A percentile compares a stretch with the other conserved stretches of the same genome.
phyloP scores from a whole-genome alignment of 345 rosid genomes.

The Zanthoxylum bungeanum region DNA sequence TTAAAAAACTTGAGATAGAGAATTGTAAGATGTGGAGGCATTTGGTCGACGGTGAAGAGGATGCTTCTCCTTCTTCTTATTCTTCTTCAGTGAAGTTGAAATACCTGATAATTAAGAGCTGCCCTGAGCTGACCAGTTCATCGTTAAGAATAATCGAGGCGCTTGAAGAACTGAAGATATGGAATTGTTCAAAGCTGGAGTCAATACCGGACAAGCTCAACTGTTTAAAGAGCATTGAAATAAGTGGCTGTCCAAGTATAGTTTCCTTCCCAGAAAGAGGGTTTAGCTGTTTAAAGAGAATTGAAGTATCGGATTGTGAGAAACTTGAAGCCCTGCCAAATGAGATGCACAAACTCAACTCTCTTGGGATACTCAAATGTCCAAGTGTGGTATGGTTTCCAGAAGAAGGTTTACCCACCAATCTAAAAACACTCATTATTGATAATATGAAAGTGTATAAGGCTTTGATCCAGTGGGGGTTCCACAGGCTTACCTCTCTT shows the following conservation, averaged over 20 bases:
- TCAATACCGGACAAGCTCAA: neutral
- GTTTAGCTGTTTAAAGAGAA: neutral
- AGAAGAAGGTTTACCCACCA: neutral
- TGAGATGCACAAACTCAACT: neutral
- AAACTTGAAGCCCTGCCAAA: neutral
- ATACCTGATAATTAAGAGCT: neutral
- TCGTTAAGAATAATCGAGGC: neutral
- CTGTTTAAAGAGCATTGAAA: neutral
- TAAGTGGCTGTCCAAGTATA: neutral
- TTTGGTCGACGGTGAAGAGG: neutral
- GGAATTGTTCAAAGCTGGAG: slow-evolving; percentile 1
- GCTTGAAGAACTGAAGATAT: neutral
- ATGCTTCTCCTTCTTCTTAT: neutral
- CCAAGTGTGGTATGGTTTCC: neutral
- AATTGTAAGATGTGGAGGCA: neutral
- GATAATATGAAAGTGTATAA: neutral
- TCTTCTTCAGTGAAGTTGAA: neutral
- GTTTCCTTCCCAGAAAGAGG: slow-evolving; percentile 1
- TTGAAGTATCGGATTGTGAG: neutral
- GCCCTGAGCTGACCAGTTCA: neutral
- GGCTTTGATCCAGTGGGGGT: neutral
- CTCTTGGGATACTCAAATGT: neutral
- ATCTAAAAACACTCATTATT: neutral
- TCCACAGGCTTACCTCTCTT: neutral
- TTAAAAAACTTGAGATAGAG: neutral